Conservation (phyloP, 257 asterid species). For the Salvia rosmarinus region DNA sequence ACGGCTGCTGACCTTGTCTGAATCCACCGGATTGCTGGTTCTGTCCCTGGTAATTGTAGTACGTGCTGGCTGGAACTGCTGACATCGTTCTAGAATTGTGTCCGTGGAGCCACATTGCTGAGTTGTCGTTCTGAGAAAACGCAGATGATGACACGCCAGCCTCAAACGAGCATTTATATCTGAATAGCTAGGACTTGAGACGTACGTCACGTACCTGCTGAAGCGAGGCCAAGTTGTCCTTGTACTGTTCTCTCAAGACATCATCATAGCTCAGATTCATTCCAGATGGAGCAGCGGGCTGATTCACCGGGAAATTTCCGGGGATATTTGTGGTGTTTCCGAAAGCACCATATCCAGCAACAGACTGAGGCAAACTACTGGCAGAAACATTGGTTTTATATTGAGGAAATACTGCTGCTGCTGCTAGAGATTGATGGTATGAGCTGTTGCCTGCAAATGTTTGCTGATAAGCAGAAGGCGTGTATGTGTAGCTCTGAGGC, state of each 20-base stretch:
- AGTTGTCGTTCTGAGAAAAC: slow-evolving; percentile 63
- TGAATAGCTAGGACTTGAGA: background rate
- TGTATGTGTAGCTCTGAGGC: slow-evolving; percentile 81
- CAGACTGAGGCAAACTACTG: slow-evolving; percentile 58
- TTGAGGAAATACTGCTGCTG: slow-evolving; percentile 56
- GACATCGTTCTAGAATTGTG: slow-evolving; percentile 76
- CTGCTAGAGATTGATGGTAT: slow-evolving; percentile 81
- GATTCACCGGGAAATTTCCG: slow-evolving; percentile 64
- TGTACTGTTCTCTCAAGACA: slow-evolving; percentile 81
- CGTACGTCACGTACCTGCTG: slow-evolving; percentile 73
- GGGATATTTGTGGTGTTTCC: slow-evolving; percentile 47
- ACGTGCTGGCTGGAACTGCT: slow-evolving; percentile 67
- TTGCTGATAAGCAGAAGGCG: slow-evolving; percentile 94
- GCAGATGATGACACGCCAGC: background rate
- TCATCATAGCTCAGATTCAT: slow-evolving; percentile 72
- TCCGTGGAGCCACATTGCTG: slow-evolving; percentile 88
- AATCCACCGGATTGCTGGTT: slow-evolving; percentile 75
- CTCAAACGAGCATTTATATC: background rate
- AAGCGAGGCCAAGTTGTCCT: slow-evolving; percentile 77
- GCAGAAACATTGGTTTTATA: slow-evolving; percentile 61
- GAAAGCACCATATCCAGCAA: slow-evolving; percentile 59
- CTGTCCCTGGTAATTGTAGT: slow-evolving; percentile 74
- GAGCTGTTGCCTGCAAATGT: slow-evolving; percentile 74
- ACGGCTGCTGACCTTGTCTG: slow-evolving; percentile 86
- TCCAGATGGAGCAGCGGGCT: slow-evolving; percentile 72